Percentiles rank a stretch among this genome's conserved stretches.
These are phyloP conservation scores for Xylariales sp. DNA, from an alignment of 2,329 filamentous ascomycete genomes.

Conservation along the genomic window DNA sequence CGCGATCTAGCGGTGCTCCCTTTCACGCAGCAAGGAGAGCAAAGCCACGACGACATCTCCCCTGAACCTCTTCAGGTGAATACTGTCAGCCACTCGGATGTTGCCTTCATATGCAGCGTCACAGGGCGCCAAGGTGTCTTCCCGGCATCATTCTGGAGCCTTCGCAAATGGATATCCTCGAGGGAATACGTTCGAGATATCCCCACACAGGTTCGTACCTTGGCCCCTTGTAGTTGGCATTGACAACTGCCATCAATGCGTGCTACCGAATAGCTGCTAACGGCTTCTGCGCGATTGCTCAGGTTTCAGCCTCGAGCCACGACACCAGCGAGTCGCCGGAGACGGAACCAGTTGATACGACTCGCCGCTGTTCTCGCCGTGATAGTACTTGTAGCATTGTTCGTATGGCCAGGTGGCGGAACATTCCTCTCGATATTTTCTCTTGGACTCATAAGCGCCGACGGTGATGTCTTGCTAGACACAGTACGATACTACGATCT, in stretches of 20 bases:
- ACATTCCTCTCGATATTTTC: conserved; percentile 59
- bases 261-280: too few relatives aligned
- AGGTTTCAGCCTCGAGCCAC: conserved; percentile 84
- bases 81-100: conserved; percentile 36
- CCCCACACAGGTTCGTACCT: conserved; percentile 71
- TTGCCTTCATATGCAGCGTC: conserved; percentile 54
- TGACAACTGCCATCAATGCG: too few relatives aligned
- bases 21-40: not conserved
- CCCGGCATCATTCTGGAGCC: conserved; percentile 70
- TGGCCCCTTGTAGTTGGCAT: conserved; percentile 10
- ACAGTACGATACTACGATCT: conserved; percentile 97
- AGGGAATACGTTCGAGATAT: conserved; percentile 77
- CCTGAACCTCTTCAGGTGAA: not conserved
- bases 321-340: conserved; percentile 64
- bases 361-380: conserved; percentile 55
- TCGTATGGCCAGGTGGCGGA: conserved; percentile 66
- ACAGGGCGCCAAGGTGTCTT: conserved; percentile 66
- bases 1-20: not conserved
- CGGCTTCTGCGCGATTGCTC: too few relatives aligned
- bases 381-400: conserved; percentile 64
- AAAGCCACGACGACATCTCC: too few relatives aligned
- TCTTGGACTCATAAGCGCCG: conserved; percentile 63
- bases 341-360: conserved; percentile 68
- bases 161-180: conserved; percentile 82
- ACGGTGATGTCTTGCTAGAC: conserved; percentile 74